Evolutionary conservation across 2,329 filamentous ascomycete genomes (phyloP), one percentile per base, ranked within the genome.

Genomic region (Metarhizium robertsii): DNA sequence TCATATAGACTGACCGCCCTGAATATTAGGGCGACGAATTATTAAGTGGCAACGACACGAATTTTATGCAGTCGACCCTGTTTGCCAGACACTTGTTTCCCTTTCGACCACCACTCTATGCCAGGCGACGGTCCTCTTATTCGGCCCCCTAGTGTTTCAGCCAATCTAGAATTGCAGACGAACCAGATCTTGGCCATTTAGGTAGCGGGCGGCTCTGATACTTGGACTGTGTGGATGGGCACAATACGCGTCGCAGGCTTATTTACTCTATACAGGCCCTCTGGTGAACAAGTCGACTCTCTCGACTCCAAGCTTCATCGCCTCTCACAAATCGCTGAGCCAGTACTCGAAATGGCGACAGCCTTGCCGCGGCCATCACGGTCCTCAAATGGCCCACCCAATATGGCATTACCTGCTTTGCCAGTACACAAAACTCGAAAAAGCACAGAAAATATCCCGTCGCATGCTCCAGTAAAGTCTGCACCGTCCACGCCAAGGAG

Each of bases 381-480:
- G 69, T 80, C 84, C 30, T 84, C 86, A 8, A 76, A 85, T 63
- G 86, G 84, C 57, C 87, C 90, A 51, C 87, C 90, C 16, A 84
- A 82, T 34, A 80, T 84, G 59, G 82, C 86, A 32, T 75, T 94
- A 29, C 89, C 90, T 47, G 85, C 88, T 47, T 74, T 95, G 50
- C 89, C 90, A 32, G 76, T 88, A 18, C 71, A 78, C 49, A 94
- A 90, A 71, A 84, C 86, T 43, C 81, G 88, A 59, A 89, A 86
- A 68, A 86, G 81, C 70, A 84, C 75, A 55, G 79, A 72, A 54
- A 74, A 65, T 57, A 72, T 76, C 51, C 71, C 72, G 60, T 75
- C 66, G 38, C 69, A 62, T 13, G 58, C 50, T 25, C 57, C 68
- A 3, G 67, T 70, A 18, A 78, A 71, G 64, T 66, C 73, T 59